A percentile compares a stretch with the other conserved stretches of the same genome.
Conservation (phyloP, 2,329 filamentous ascomycete species). For the Sporothrix brunneoviolacea region DNA sequence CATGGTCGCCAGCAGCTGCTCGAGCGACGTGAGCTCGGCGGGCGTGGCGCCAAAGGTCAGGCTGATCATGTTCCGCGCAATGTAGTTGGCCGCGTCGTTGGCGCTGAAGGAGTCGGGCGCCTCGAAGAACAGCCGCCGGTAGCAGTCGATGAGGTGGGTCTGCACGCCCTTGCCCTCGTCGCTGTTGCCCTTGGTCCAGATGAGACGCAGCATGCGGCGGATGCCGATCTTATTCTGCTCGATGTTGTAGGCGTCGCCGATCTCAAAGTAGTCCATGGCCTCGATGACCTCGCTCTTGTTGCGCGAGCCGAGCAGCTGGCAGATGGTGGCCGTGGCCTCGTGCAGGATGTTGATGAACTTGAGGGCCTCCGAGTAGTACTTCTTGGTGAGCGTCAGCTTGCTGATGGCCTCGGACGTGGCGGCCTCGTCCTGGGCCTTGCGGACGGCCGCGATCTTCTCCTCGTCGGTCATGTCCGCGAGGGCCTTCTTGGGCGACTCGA, state of each 20-base stretch:
- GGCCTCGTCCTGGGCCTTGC: constrained; percentile 78
- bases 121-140: constrained; percentile 92
- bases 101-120: constrained; percentile 80
- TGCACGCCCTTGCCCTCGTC: constrained; percentile 98
- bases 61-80: constrained; percentile 98
- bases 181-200: constrained; percentile 99
- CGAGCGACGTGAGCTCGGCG: constrained; percentile 88
- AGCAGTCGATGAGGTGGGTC: constrained; percentile 92
- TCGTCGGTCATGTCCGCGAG: constrained; percentile 66
- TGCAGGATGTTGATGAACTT: constrained; percentile 91
- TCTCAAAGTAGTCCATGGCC: constrained; percentile 96
- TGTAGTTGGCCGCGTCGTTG: constrained; percentile 90
- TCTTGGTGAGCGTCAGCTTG: constrained; percentile 77
- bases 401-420: constrained; percentile 83
- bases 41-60: constrained; percentile 92
- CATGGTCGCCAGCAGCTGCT: constrained; percentile 94
- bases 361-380: constrained; percentile 90
- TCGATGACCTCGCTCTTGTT: constrained; percentile 99
- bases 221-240: constrained; percentile 90
- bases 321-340: constrained; percentile 70
- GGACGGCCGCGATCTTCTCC: constrained; percentile 63
- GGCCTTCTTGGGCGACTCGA: constrained; percentile 57
- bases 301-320: constrained; percentile 81
- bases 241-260: constrained; percentile 92
- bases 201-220: constrained; percentile 87